These are phyloP conservation scores for Zarea fungicola DNA, from an alignment of 2,329 filamentous ascomycete species.

Conservation along the genomic window DNA sequence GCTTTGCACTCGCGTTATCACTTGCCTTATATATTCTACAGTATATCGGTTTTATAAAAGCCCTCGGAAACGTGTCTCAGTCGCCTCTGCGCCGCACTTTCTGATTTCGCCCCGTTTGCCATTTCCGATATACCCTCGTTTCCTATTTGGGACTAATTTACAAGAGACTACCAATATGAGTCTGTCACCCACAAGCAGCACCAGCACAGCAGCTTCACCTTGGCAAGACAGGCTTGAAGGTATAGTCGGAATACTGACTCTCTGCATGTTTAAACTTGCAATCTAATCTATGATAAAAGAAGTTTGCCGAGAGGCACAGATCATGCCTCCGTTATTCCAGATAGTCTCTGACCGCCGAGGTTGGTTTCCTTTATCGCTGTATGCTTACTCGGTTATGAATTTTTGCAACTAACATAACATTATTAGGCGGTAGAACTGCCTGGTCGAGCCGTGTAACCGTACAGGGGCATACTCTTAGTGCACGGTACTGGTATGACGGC, in stretches of 20 bases:
- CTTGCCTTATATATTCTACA: slow-evolving; percentile 9
- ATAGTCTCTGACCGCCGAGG: slow-evolving; percentile 66
- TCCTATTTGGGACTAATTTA: not conserved
- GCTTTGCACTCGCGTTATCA: slow-evolving; percentile 2
- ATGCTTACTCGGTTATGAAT: not conserved
- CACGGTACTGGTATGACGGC: slow-evolving; percentile 88
- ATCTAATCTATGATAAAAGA: slow-evolving; percentile 39
- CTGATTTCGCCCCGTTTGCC: not conserved
- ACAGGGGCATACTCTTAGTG: slow-evolving; percentile 57
- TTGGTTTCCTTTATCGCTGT: slow-evolving; percentile 27
- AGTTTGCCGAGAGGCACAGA: slow-evolving; percentile 45
- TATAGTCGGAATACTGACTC: slow-evolving; percentile 36
- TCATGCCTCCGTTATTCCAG: slow-evolving; percentile 52
- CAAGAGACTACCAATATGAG: slow-evolving; percentile 5
- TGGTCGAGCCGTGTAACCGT: slow-evolving; percentile 83
- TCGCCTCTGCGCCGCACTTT: not conserved
- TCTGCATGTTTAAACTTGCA: not conserved
- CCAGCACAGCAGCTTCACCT: slow-evolving; percentile 21
- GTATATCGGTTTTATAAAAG: not conserved
- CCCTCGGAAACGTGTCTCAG: not conserved
- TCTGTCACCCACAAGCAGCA: slow-evolving; percentile 14
- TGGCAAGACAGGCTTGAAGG: slow-evolving; percentile 47
- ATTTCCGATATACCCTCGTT: not conserved
- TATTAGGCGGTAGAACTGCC: slow-evolving; percentile 75
- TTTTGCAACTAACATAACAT: slow-evolving; percentile 14